Evolutionary conservation across 176 grass and related monocot species (phyloP).

Genomic region (Eragrostis nindensis): DNA sequence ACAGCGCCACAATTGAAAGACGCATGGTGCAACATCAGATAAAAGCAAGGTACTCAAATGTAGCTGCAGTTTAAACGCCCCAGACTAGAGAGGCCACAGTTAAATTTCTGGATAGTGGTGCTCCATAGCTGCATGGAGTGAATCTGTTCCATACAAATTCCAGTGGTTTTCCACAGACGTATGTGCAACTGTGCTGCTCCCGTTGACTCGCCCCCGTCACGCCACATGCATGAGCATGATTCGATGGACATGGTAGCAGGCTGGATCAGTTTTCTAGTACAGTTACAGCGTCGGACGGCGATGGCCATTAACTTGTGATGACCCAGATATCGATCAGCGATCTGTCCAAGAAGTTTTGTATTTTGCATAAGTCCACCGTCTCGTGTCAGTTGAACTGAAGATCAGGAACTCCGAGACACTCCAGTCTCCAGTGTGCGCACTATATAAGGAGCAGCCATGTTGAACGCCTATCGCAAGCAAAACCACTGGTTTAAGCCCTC

Average conservation of each 20-base stretch:
- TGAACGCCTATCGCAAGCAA: not conserved
- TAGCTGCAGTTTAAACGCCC: no score
- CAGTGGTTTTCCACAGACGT: not conserved
- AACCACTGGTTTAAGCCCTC: not conserved
- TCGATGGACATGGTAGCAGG: conserved; percentile 2
- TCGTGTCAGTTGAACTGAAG: not conserved
- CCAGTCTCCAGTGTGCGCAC: not conserved
- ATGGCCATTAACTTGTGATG: not conserved
- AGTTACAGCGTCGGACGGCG: not conserved
- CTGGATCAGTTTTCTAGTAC: not conserved
- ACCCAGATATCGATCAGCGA: not conserved
- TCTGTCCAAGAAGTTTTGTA: not conserved
- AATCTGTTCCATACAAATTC: not conserved
- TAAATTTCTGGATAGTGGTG: no score
- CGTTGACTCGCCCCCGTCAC: not conserved
- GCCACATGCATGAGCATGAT: not conserved
- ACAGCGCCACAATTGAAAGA: no score
- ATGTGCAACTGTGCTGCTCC: not conserved
- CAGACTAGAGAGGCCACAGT: no score
- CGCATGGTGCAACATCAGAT: no score
- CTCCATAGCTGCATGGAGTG: no score
- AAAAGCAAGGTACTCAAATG: no score
- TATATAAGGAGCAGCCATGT: not conserved
- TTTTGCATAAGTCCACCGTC: not conserved
- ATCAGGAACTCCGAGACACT: not conserved